Conservation (phyloP, 305 asterid genomes). For the Striga hermonthica region DNA sequence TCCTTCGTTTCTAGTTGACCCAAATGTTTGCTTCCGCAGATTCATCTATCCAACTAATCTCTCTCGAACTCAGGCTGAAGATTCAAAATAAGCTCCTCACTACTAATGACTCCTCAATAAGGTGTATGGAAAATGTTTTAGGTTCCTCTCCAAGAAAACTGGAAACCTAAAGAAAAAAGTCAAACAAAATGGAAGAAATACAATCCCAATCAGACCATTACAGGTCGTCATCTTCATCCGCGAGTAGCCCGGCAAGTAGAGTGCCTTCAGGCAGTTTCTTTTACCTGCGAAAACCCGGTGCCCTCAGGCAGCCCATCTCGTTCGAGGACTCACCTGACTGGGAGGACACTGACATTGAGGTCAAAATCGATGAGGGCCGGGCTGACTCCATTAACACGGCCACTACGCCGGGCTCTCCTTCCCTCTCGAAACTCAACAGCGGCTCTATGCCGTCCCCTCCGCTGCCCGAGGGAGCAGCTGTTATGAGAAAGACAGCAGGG, state of each 20-base stretch:
- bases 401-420: slow-evolving; percentile 76
- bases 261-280: slow-evolving; percentile 94
- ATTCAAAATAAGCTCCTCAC: slow-evolving; percentile 18
- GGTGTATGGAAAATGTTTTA: no score
- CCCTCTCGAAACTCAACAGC: slow-evolving; percentile 87
- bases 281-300: slow-evolving; percentile 86
- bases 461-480: slow-evolving; percentile 59
- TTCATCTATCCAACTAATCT: slow-evolving; percentile 22
- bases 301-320: slow-evolving; percentile 81
- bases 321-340: slow-evolving; percentile 98
- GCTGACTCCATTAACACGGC: slow-evolving; percentile 80
- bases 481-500: slow-evolving; percentile 71
- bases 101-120: no score
- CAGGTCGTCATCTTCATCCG: slow-evolving; percentile 90
- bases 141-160: no score
- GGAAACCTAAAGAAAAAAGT: neutral
- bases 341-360: slow-evolving; percentile 90
- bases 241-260: slow-evolving; percentile 92
- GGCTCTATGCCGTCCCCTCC: slow-evolving; percentile 85
- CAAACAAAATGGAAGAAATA: slow-evolving; percentile 81
- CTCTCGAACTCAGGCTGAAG: neutral
- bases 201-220: slow-evolving; percentile 93
- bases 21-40: slow-evolving; percentile 30
- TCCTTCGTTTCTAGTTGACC: neutral
- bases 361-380: slow-evolving; percentile 76